A percentile compares a stretch with the other conserved stretches of the same genome.
These are phyloP conservation scores for Kwoniella bestiolae DNA, from an alignment of 768 basidiomycete species.

Conservation along the genomic window DNA sequence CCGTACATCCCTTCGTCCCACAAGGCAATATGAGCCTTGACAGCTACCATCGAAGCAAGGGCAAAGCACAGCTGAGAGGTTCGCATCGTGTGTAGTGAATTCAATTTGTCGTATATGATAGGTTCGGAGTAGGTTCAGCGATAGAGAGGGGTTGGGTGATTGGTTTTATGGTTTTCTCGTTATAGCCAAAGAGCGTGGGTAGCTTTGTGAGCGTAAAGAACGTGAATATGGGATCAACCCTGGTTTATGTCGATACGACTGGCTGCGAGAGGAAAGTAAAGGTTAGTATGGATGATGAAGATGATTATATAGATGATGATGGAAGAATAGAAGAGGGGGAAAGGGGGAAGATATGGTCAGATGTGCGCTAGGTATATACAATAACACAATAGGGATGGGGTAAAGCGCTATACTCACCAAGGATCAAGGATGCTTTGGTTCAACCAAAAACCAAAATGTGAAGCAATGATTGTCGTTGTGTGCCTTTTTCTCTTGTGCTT, in stretches of 20 bases:
- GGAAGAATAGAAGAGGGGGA: neutral
- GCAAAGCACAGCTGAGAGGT: conserved; percentile 20
- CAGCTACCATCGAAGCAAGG: conserved; percentile 17
- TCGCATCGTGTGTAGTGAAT: conserved; percentile 18
- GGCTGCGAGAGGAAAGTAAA: neutral
- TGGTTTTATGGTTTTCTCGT: neutral
- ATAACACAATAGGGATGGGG: neutral
- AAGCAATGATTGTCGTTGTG: neutral
- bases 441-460: neutral
- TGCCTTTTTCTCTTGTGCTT: too few relatives aligned
- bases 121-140: too few relatives aligned
- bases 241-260: neutral
- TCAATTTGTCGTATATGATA: neutral
- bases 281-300: neutral
- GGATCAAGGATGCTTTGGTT: neutral
- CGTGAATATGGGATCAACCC: conserved; percentile 16
- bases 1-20: conserved; percentile 50
- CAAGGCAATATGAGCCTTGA: conserved; percentile 37
- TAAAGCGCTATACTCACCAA: too few relatives aligned
- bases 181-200: neutral
- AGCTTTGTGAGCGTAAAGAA: conserved; percentile 14
- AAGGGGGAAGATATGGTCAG: neutral
- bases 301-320: neutral
- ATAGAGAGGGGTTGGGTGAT: neutral
- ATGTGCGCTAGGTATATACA: neutral